Conservation (phyloP, 2,329 filamentous ascomycete species). For the Phaeosphaeriaceae sp. region DNA sequence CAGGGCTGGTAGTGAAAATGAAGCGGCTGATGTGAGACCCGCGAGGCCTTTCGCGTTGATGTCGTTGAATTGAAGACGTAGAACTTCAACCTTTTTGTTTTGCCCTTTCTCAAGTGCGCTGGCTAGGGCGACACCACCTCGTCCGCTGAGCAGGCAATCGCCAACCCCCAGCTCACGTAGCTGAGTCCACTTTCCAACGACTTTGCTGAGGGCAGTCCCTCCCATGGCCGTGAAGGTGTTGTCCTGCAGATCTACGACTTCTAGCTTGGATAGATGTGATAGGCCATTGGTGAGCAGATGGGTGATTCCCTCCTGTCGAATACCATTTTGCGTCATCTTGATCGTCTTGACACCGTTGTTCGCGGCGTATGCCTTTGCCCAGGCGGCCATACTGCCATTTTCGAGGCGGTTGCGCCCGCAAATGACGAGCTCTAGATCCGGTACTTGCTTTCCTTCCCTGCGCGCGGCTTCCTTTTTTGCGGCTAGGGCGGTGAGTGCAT, state of each 20-base stretch:
- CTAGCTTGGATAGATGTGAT: conserved; percentile 69
- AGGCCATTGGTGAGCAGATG: conserved; percentile 81
- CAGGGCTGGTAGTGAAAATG: conserved; percentile 72
- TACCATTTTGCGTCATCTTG: conserved; percentile 99
- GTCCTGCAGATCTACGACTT: conserved; percentile 89
- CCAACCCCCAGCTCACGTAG: conserved; percentile 86
- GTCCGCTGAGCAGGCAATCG: conserved; percentile 81
- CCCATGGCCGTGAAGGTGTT: conserved; percentile 92
- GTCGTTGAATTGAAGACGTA: conserved; percentile 93
- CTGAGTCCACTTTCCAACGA: conserved; percentile 74
- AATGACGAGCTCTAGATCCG: conserved; percentile 92
- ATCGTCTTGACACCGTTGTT: conserved; percentile 81
- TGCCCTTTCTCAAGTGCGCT: conserved; percentile 74
- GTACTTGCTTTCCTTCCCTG: conserved; percentile 73
- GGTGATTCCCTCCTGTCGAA: conserved; percentile 89
- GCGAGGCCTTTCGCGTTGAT: conserved; percentile 80
- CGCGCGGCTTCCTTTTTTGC: conserved; percentile 81
- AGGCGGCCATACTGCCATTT: conserved; percentile 94
- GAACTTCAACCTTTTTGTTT: conserved; percentile 78
- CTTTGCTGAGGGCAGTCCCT: conserved; percentile 76
- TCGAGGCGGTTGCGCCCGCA: conserved; percentile 96
- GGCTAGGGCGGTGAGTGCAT: conserved; percentile 83
- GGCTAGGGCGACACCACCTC: conserved; percentile 77
- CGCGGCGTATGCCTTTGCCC: conserved; percentile 85
- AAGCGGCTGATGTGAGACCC: conserved; percentile 70